Base-by-base conservation (phyloP, 148 eudicot species). In the Dianthus caryophyllus region DNA sequence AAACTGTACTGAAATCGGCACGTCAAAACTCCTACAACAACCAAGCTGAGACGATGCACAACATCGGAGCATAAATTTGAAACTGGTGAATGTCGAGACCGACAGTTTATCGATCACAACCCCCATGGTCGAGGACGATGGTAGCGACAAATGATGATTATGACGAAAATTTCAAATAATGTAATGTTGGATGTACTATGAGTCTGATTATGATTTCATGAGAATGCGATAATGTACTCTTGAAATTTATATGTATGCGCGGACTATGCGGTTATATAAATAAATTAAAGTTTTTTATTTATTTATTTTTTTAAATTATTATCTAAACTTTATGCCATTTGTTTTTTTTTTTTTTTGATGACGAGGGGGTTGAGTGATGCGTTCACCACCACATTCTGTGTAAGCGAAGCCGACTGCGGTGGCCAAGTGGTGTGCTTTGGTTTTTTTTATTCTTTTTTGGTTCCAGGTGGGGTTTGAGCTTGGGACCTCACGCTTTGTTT, bases 1-100 rank as follows among this genome's bases (percentile, higher is more conserved):
- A 89, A 80, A 93, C 95, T 20, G 75, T 93, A 55, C 79, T 93
- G 64, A 87, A 85, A 49, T 75, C 88, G 7, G 96, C 96, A 13
- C 74, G 98, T 18, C 59, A 75, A 21, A 89, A 88, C 83, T 91
- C 96, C 48, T 88, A 86, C 83, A 75, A 64, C 44, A 75, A 64
- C 44, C 81, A 80, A 38, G 65, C 38, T n/a, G 50, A 71, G 24
- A 25, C 20, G 60, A 25, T 25, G 60, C 60, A 70, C 20, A 67
- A 77, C 74, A 24, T 49, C n/a, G 64, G 47, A 52, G 78, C 78
- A 57, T 76, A 57, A 69, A 18, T 20, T 33, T 31, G 51, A 47
- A 56, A 4, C 5, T 21, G 59, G 15, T 31, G 24, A 6, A 41
- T 50, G 29, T 17, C 15, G n/a, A 4, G 44, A 1, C 10, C 53